Percentiles rank a stretch among this genome's conserved stretches.
Evolutionary conservation across 805 yeast genomes (phyloP).

Genomic region (Hanseniaspora singularis): DNA sequence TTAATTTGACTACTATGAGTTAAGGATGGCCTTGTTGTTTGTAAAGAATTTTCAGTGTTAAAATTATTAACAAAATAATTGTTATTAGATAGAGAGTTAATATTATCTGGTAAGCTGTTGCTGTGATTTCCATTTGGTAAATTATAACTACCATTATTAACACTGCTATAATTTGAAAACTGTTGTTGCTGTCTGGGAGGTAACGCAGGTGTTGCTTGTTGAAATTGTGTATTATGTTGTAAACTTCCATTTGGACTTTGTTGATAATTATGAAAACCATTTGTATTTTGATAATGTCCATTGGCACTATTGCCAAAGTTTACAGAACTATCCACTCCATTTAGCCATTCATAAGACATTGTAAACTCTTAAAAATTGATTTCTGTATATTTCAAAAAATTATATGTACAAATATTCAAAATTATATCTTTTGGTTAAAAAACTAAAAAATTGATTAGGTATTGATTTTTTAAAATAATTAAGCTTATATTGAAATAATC

Average conservation of each 20-base stretch:
- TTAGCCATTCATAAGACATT: conserved; percentile 15
- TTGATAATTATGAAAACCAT: background rate
- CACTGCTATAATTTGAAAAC: background rate
- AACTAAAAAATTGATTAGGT: too few relatives aligned
- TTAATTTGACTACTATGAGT: too few relatives aligned
- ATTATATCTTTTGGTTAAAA: too few relatives aligned
- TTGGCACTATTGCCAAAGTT: conserved; percentile 7
- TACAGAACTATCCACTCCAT: conserved; percentile 13
- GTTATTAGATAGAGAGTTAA: too few relatives aligned
- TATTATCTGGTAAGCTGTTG: background rate
- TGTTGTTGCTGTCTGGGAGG: background rate
- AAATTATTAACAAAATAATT: too few relatives aligned
- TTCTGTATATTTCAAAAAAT: background rate
- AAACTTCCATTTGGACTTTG: too few relatives aligned
- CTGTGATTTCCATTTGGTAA: background rate
- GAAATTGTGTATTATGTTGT: too few relatives aligned
- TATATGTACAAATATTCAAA: background rate
- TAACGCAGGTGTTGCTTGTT: background rate
- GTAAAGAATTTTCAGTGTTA: too few relatives aligned
- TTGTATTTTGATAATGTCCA: background rate
- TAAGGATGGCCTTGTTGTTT: too few relatives aligned
- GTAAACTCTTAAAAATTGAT: too few relatives aligned
- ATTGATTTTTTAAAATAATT: too few relatives aligned
- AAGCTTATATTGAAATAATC: too few relatives aligned
- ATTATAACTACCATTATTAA: background rate